These are phyloP conservation scores for Alternaria hordeiaustralica DNA, from an alignment of 2,329 filamentous ascomycete genomes.

Conservation along the genomic window DNA sequence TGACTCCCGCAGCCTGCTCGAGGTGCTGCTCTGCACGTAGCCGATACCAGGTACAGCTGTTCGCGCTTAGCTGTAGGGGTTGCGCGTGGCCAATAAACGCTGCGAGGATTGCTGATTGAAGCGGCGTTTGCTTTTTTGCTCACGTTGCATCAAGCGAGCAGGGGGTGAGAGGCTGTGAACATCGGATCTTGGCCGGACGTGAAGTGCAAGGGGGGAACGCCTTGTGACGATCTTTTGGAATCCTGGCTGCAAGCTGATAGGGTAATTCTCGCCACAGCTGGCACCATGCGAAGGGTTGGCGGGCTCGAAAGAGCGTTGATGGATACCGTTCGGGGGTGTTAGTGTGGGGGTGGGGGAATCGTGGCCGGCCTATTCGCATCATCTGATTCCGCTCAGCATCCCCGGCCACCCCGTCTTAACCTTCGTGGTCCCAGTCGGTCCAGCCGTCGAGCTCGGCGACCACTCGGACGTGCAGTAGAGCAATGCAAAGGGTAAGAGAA, in stretches of 20 bases:
- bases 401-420: conserved; percentile 24
- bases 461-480: conserved; percentile 22
- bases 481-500: conserved; percentile 33
- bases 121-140: conserved; percentile 43
- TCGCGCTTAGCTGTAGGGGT: conserved; percentile 30
- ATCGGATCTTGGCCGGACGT: conserved; percentile 45
- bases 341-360: conserved; percentile 49
- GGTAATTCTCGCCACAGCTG: conserved; percentile 39
- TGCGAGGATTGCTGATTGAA: conserved; percentile 31
- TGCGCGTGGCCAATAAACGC: conserved; percentile 35
- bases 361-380: conserved; percentile 35
- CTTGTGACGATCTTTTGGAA: conserved; percentile 48
- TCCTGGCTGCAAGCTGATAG: conserved; percentile 35
- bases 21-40: conserved; percentile 35
- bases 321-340: conserved; percentile 38
- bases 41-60: conserved; percentile 46
- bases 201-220: conserved; percentile 38
- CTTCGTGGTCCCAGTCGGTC: conserved; percentile 41
- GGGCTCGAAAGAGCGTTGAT: conserved; percentile 42
- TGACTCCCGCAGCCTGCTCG: conserved; percentile 32
- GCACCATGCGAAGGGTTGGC: conserved; percentile 42
- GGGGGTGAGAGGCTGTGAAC: conserved; percentile 30
- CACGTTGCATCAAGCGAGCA: conserved; percentile 27
- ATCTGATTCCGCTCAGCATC: conserved; percentile 43
- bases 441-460: conserved; percentile 14